A percentile compares a stretch with the other conserved stretches of the same genome.
These are phyloP conservation scores for Rhododendron henanense DNA, from an alignment of 148 eudicot species.

Conservation along the genomic window DNA sequence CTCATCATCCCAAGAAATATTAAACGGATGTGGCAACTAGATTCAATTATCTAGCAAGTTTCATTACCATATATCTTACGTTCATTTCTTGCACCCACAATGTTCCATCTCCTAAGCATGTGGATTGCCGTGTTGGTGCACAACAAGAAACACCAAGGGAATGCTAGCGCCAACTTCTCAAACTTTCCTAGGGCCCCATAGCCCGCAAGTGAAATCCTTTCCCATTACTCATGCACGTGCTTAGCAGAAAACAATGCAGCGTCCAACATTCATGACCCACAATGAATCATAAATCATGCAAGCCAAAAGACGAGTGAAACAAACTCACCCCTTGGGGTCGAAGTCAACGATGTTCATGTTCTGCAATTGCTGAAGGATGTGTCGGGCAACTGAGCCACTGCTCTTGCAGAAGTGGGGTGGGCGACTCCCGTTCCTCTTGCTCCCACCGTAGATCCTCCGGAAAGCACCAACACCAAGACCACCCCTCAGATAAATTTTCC, in stretches of 20 bases:
- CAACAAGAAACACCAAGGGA: neutral
- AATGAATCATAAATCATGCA: neutral
- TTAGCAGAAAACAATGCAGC: neutral
- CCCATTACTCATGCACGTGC: neutral
- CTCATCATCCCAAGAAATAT: neutral
- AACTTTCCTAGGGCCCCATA: neutral
- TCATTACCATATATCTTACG: neutral
- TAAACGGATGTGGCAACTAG: neutral
- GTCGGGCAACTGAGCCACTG: constrained; percentile 75
- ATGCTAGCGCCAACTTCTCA: neutral
- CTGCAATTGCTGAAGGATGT: constrained; percentile 72
- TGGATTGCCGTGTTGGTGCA: neutral
- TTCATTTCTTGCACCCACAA: neutral
- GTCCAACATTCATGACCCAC: neutral
- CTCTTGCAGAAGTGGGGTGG: constrained; percentile 83
- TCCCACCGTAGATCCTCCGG: constrained; percentile 39
- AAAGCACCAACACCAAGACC: constrained; percentile 65
- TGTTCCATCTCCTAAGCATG: neutral
- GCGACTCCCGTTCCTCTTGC: constrained; percentile 53
- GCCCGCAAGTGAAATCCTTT: neutral
- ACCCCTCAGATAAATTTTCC: constrained; percentile 81
- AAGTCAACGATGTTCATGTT: constrained; percentile 58
- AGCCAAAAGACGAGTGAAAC: neutral
- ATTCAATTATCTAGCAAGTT: neutral
- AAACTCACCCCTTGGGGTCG: constrained; percentile 70